Conservation (phyloP, 2,329 filamentous ascomycete genomes). For the Colletotrichum tofieldiae region DNA sequence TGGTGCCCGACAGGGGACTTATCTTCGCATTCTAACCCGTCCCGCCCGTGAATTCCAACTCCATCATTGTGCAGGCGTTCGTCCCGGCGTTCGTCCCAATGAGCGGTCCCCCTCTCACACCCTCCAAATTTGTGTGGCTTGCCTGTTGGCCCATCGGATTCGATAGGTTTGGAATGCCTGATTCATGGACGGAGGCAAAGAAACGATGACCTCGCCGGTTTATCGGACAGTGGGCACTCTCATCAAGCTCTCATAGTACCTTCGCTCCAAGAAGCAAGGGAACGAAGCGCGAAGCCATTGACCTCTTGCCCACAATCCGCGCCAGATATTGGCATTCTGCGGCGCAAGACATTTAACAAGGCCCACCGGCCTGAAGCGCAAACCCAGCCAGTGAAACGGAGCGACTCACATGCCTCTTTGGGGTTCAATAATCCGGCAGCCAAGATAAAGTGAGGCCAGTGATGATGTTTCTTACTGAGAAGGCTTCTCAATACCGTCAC, state of each 20-base stretch:
- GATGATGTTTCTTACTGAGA: neutral
- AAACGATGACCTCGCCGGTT: neutral
- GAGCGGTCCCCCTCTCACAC: neutral
- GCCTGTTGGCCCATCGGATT: neutral
- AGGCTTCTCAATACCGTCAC: neutral
- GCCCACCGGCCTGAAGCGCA: neutral
- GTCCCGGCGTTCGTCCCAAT: slow-evolving; percentile 39
- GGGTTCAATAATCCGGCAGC: neutral
- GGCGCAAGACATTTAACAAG: neutral
- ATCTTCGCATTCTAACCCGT: slow-evolving; percentile 13
- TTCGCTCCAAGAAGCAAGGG: too few species aligned
- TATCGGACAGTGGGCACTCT: neutral
- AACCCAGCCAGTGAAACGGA: neutral
- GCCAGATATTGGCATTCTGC: neutral
- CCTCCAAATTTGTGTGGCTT: neutral
- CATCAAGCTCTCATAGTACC: neutral
- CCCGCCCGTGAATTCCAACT: slow-evolving; percentile 24
- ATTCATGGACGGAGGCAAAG: neutral
- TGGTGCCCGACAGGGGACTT: slow-evolving; percentile 9
- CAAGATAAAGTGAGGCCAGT: slow-evolving; percentile 17
- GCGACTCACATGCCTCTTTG: slow-evolving; percentile 27
- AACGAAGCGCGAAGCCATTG: neutral
- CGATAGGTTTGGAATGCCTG: neutral
- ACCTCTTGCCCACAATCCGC: neutral
- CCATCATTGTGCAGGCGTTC: slow-evolving; percentile 38